A percentile compares a stretch with the other conserved stretches of the same genome.
Evolutionary conservation across 345 rosid species (phyloP).

Genomic region (Carallia pectinifolia): DNA sequence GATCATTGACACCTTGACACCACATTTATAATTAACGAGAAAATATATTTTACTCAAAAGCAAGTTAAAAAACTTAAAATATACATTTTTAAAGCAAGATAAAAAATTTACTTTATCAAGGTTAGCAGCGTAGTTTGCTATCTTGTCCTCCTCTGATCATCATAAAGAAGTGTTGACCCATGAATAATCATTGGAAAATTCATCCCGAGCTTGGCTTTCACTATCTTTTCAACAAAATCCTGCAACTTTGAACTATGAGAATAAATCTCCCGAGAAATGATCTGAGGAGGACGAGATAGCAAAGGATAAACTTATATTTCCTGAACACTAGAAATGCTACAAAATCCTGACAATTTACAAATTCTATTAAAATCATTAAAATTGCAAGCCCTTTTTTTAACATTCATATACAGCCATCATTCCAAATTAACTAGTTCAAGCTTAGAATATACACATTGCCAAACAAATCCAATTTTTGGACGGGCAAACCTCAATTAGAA

Average conservation of each 20-base stretch:
- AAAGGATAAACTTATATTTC: not conserved
- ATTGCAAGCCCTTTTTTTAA: too few relatives aligned
- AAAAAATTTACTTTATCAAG: conserved; percentile 71
- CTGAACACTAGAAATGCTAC: not conserved
- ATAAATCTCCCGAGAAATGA: conserved; percentile 75
- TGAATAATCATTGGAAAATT: conserved; percentile 45
- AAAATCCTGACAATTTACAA: too few relatives aligned
- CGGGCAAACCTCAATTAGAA: too few relatives aligned
- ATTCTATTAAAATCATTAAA: too few relatives aligned
- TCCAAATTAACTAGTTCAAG: too few relatives aligned
- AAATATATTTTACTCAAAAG: too few relatives aligned
- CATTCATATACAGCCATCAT: too few relatives aligned
- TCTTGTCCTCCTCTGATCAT: conserved; percentile 82
- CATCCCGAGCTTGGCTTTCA: conserved; percentile 95
- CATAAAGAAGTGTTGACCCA: conserved; percentile 63
- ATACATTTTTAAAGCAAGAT: not conserved
- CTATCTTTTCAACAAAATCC: conserved; percentile 90
- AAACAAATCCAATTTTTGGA: too few relatives aligned
- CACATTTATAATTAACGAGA: too few relatives aligned
- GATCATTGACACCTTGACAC: too few relatives aligned
- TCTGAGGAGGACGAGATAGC: conserved; percentile 34
- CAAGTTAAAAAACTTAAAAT: too few relatives aligned
- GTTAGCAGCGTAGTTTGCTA: conserved; percentile 75
- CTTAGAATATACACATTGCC: too few relatives aligned
- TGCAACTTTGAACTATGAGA: conserved; percentile 68